Base-by-base conservation (phyloP, 2,329 filamentous ascomycete genomes). In the Calonectria hawksworthii region DNA sequence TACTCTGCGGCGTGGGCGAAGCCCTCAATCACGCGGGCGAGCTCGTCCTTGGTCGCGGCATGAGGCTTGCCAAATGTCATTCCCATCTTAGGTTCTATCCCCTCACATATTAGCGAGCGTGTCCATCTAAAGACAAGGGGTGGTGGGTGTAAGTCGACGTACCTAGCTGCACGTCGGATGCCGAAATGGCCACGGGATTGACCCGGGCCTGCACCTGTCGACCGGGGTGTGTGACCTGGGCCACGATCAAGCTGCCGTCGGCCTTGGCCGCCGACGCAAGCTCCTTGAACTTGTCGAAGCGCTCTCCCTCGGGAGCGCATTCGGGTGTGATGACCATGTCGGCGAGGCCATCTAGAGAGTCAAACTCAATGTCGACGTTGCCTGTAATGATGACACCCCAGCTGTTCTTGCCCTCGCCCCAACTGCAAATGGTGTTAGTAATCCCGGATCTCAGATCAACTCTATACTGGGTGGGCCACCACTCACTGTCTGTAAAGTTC, bases 1-100 rank as follows among this genome's bases (percentile, higher is more conserved):
- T 90, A 94, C 80, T 92, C 90, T 0, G 92, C 92, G 0, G 91
- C 88, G 78, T 94, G 89, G 0, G 90, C 91, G 77, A 93, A 94
- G 6, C 89, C 88, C 26, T 91, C 87, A 8, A 93, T 86, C 28
- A 94, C 80, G n/a, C 84, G 81, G n/a, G 86, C 81, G 76, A 94
- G 91, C 65, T 93, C 91, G 4, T 87, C 86, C 32, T 89, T 84
- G 1, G 88, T 89, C 13, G 90, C 90, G 2, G 89, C 86, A 50
- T 87, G 87, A 0, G 91, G 91, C 79, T 89, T 89, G 16, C 84
- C 89, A 75, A 85, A 88, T 0, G 68, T 79, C 76, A 78, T 77
- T 36, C 83, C 82, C 75, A 81, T 66, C 34, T 76, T 78, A 4
- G 78, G 80, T 38, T 74, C 78, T 78, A 34, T 9, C 14, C 1